Conservation (phyloP, 768 basidiomycete genomes). For the Trametes coccinea region DNA sequence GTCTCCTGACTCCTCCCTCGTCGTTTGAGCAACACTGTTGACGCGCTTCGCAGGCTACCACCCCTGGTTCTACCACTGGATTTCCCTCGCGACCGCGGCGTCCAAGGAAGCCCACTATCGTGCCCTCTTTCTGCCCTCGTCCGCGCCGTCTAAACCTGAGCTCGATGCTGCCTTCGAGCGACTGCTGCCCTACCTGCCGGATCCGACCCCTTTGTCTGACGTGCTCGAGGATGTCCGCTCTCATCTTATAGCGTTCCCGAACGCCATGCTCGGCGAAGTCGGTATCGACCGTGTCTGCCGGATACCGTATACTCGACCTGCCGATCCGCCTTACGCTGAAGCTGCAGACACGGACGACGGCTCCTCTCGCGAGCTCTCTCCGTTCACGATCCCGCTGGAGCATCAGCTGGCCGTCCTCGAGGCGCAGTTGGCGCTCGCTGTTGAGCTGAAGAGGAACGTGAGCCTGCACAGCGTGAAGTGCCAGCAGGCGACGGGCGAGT, state of each 20-base stretch:
- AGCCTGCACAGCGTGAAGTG: constrained; percentile 88
- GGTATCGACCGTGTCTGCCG: constrained; percentile 85
- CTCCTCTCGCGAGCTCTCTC: constrained; percentile 58
- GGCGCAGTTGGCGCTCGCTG: constrained; percentile 82
- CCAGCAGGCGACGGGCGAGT: constrained; percentile 63
- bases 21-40: constrained; percentile 3
- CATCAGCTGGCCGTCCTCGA: constrained; percentile 85
- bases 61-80: constrained; percentile 89
- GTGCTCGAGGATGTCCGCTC: constrained; percentile 59
- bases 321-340: constrained; percentile 26
- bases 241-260: constrained; percentile 61
- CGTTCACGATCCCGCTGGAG: constrained; percentile 73
- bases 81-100: constrained; percentile 46
- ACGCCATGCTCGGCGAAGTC: constrained; percentile 90
- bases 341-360: neutral
- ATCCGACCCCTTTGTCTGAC: constrained; percentile 63
- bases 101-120: constrained; percentile 78
- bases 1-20: neutral
- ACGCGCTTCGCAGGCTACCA: constrained; percentile 66
- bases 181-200: constrained; percentile 68
- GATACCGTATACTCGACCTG: constrained; percentile 59
- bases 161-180: constrained; percentile 47
- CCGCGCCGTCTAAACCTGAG: constrained; percentile 21
- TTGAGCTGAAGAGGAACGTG: constrained; percentile 74
- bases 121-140: constrained; percentile 55